phyloP scores from a whole-genome alignment of 2,329 filamentous ascomycete genomes.

The Cyphellophora attinorum region DNA sequence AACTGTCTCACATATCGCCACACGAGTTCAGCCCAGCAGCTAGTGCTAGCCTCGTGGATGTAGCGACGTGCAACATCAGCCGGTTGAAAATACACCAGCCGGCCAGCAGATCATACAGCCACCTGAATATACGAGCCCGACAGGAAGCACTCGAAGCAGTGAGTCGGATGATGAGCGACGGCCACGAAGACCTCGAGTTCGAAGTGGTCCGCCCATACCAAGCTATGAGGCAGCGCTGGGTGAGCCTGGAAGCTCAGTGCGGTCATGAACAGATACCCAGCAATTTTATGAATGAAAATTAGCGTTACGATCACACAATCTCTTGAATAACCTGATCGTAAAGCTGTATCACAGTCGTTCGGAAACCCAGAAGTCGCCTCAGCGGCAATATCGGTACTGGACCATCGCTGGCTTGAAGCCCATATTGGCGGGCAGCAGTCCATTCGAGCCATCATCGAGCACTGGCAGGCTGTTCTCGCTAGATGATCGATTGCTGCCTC shows the following conservation, averaged over 20 bases:
- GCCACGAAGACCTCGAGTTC: constrained; percentile 23
- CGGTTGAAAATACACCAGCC: constrained; percentile 26
- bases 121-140: constrained; percentile 58
- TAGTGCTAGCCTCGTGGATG: constrained; percentile 59
- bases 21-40: constrained; percentile 46
- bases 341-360: no score
- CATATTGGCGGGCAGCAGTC: no score
- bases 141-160: constrained; percentile 46
- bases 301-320: no score
- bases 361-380: no score
- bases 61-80: constrained; percentile 18
- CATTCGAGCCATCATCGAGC: no score
- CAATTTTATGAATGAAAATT: constrained; percentile 1
- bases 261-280: constrained; percentile 16
- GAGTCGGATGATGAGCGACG: constrained; percentile 47
- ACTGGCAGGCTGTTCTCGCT: no score
- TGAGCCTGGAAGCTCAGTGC: constrained; percentile 19
- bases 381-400: no score
- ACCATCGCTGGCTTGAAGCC: no score
- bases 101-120: constrained; percentile 54
- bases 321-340: no score
- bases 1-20: constrained; percentile 62
- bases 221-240: constrained; percentile 69
- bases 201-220: constrained; percentile 58
- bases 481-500: no score